These are phyloP conservation scores for Globisporangium abappressorium DNA, from an alignment of 352 stramenopile genomes.

Conservation along the genomic window DNA sequence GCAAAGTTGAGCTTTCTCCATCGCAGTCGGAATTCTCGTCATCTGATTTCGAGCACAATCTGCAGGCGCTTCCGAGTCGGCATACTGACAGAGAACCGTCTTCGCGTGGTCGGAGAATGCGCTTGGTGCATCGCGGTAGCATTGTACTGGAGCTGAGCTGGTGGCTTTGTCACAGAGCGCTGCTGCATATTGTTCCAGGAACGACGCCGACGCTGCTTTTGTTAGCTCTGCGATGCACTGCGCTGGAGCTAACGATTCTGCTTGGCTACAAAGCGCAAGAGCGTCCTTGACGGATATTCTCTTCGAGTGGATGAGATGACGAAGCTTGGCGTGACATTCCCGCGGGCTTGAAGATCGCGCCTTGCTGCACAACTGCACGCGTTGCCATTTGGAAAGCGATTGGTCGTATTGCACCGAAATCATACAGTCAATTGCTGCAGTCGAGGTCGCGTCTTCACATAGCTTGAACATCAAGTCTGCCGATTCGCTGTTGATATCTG, in stretches of 20 bases:
- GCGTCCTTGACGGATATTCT: slow-evolving; percentile 22
- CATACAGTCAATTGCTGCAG: slow-evolving; percentile 36
- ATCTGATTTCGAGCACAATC: slow-evolving; percentile 28
- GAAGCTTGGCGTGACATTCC: slow-evolving; percentile 25
- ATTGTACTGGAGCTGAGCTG: slow-evolving; percentile 32
- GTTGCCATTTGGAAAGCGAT: slow-evolving; percentile 20
- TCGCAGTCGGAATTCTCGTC: slow-evolving; percentile 18
- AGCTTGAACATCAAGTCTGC: slow-evolving; percentile 20
- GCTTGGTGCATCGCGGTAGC: slow-evolving; percentile 30
- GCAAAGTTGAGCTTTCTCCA: slow-evolving; percentile 30
- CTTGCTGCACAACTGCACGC: slow-evolving; percentile 26
- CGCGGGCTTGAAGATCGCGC: slow-evolving; percentile 24
- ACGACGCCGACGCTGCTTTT: background rate
- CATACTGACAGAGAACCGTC: slow-evolving; percentile 32
- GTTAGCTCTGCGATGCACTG: slow-evolving; percentile 13
- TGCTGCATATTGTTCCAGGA: slow-evolving; percentile 8
- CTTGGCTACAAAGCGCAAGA: slow-evolving; percentile 24
- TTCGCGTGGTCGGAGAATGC: slow-evolving; percentile 38
- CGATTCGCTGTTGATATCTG: background rate
- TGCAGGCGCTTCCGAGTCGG: slow-evolving; percentile 33
- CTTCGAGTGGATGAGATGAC: slow-evolving; percentile 27
- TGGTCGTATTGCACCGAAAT: slow-evolving; percentile 24
- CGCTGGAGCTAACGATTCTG: slow-evolving; percentile 19
- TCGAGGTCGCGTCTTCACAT: slow-evolving; percentile 28
- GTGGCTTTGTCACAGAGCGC: slow-evolving; percentile 27